These are phyloP conservation scores for Lasiosphaeris hirsuta DNA, from an alignment of 495 filamentous ascomycete genomes.

Conservation along the genomic window DNA sequence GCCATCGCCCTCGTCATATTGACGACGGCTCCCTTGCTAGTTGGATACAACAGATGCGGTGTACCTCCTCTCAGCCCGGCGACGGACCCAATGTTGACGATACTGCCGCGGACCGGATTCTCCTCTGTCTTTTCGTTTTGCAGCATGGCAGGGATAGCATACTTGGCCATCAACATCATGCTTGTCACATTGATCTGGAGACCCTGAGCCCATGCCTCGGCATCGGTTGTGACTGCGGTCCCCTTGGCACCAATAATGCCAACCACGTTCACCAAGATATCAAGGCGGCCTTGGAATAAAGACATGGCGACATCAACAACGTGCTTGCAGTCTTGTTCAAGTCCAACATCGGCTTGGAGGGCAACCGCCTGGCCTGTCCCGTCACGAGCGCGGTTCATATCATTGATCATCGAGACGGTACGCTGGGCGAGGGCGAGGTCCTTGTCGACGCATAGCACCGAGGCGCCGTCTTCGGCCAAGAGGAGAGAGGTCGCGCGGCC, in stretches of 20 bases:
- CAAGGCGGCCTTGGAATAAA: conserved; percentile 43
- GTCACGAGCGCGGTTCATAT: no score
- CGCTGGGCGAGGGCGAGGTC: conserved; percentile 42
- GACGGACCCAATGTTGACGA: conserved; percentile 55
- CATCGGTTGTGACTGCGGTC: conserved; percentile 53
- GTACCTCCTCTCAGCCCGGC: conserved; percentile 56
- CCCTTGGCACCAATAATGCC: conserved; percentile 53
- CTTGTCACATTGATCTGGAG: conserved; percentile 57
- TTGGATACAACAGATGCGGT: conserved; percentile 58
- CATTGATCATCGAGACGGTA: conserved; percentile 43
- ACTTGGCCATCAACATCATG: conserved; percentile 57
- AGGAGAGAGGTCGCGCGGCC: conserved; percentile 57
- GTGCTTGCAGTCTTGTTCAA: conserved; percentile 40
- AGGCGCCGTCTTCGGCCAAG: conserved; percentile 51
- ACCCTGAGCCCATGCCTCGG: conserved; percentile 49
- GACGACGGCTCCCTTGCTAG: conserved; percentile 56
- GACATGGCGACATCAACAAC: conserved; percentile 40
- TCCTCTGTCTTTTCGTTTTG: conserved; percentile 29
- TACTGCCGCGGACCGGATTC: conserved; percentile 39
- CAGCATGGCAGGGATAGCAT: conserved; percentile 53
- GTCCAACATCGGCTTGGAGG: conserved; percentile 48
- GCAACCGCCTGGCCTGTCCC: conserved; percentile 25
- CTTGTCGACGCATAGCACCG: conserved; percentile 54
- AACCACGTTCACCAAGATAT: conserved; percentile 58
- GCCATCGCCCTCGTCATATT: conserved; percentile 60